These are phyloP conservation scores for Yamadazyma aaseri DNA, from an alignment of 1,139 yeast species.

Conservation along the genomic window DNA sequence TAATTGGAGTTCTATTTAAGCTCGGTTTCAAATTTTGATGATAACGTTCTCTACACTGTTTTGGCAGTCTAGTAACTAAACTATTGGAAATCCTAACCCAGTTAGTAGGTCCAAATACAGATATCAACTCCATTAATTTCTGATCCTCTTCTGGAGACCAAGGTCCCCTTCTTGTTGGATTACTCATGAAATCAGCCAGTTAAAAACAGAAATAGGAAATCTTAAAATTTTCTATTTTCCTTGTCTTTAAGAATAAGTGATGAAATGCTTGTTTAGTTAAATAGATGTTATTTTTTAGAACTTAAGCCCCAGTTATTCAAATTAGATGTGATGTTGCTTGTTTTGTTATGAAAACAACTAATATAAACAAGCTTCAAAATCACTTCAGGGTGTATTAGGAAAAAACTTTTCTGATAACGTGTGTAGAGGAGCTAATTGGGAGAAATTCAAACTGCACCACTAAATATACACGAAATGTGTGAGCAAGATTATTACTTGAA, in stretches of 20 bases:
- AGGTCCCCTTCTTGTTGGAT: slow-evolving; percentile 60
- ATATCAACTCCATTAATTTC: slow-evolving; percentile 65
- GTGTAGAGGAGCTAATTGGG: background rate
- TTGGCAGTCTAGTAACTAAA: slow-evolving; percentile 78
- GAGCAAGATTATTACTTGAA: background rate
- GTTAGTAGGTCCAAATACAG: slow-evolving; percentile 77
- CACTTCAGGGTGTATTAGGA: background rate
- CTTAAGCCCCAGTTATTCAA: no score
- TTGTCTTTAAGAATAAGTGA: no score
- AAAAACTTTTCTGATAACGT: background rate
- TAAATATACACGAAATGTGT: background rate
- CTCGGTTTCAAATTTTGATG: slow-evolving; percentile 90
- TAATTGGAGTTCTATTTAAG: slow-evolving; percentile 77
- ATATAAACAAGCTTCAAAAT: no score
- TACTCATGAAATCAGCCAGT: slow-evolving; percentile 7
- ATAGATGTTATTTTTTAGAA: no score
- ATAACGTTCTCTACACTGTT: slow-evolving; percentile 89
- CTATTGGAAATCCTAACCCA: slow-evolving; percentile 85
- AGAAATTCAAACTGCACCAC: background rate
- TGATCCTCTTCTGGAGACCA: slow-evolving; percentile 90
- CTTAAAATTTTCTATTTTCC: background rate
- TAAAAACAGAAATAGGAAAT: background rate
- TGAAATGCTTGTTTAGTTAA: no score
- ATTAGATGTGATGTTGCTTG: no score
- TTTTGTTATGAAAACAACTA: no score